Percentiles rank a stretch among this genome's conserved stretches.
These are phyloP conservation scores for Phytopythium oedochilum DNA, from an alignment of 352 stramenopile species.

Conservation along the genomic window DNA sequence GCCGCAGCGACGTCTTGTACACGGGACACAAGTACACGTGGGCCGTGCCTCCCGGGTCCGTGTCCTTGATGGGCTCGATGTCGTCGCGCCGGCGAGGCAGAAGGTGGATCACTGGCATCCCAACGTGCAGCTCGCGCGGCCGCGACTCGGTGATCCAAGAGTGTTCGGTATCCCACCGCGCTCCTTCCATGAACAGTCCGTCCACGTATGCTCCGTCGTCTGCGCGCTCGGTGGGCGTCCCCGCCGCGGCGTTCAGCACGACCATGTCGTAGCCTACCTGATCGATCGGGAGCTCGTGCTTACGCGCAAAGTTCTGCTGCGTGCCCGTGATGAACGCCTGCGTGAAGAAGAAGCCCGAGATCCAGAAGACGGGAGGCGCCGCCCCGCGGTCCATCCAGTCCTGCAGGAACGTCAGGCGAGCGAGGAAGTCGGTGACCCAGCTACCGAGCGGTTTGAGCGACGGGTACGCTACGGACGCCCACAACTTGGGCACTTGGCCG, in stretches of 20 bases:
- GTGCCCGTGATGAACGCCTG: slow-evolving; percentile 94
- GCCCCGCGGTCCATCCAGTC: slow-evolving; percentile 75
- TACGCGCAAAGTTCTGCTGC: slow-evolving; percentile 91
- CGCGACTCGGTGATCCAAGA: slow-evolving; percentile 81
- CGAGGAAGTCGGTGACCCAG: slow-evolving; percentile 91
- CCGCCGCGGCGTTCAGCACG: slow-evolving; percentile 49
- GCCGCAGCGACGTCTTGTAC: slow-evolving; percentile 90
- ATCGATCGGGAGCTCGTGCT: slow-evolving; percentile 90
- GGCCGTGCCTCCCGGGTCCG: slow-evolving; percentile 82
- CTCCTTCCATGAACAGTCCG: slow-evolving; percentile 90
- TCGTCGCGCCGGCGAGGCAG: slow-evolving; percentile 73
- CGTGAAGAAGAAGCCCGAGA: slow-evolving; percentile 94
- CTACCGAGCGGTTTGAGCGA: slow-evolving; percentile 90
- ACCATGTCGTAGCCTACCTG: slow-evolving; percentile 88
- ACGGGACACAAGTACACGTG: slow-evolving; percentile 91
- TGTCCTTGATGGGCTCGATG: slow-evolving; percentile 88
- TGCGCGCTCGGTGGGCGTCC: slow-evolving; percentile 43
- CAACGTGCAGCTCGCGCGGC: slow-evolving; percentile 82
- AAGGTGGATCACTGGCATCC: slow-evolving; percentile 84
- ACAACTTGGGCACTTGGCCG: slow-evolving; percentile 84
- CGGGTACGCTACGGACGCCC: slow-evolving; percentile 84
- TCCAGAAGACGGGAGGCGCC: slow-evolving; percentile 89
- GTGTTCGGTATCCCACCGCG: slow-evolving; percentile 65
- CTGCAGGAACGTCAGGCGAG: slow-evolving; percentile 74
- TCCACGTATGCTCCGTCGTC: slow-evolving; percentile 88